Evolutionary conservation across 176 grass and related monocot genomes (phyloP).

Genomic region (Carex pumila): DNA sequence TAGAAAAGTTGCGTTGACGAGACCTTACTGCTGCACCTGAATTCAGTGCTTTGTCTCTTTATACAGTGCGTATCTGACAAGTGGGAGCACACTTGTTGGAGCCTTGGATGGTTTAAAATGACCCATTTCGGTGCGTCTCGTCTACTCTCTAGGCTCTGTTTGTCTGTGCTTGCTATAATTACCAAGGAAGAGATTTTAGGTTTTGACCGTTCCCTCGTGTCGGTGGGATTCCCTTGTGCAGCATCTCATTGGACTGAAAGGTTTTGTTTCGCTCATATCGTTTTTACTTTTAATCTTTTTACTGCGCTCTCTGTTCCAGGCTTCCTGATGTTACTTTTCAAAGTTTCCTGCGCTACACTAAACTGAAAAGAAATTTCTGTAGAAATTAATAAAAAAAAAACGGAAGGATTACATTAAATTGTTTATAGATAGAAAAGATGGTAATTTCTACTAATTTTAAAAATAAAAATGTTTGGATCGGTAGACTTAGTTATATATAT

Average conservation of each 20-base stretch:
- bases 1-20: constrained; percentile 9
- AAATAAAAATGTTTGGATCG: no score
- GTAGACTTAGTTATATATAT: no score
- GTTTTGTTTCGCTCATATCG: neutral
- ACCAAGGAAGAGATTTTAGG: neutral
- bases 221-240: constrained; percentile 16
- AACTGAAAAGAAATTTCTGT: neutral
- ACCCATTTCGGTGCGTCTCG: constrained; percentile 2
- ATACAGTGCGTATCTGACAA: neutral
- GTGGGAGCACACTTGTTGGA: neutral
- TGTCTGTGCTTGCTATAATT: neutral
- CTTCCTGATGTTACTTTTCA: neutral
- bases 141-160: neutral
- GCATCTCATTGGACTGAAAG: neutral
- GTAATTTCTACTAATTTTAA: no score
- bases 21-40: constrained; percentile 21
- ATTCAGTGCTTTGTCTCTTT: constrained; percentile 7
- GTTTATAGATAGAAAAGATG: no score
- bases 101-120: neutral
- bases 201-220: constrained; percentile 29
- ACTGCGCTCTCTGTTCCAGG: neutral
- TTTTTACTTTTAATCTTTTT: neutral
- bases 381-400: no score
- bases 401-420: no score
- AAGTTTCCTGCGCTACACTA: neutral